These are phyloP conservation scores for Wakefieldia striispora DNA, from an alignment of 768 basidiomycete species.

Conservation along the genomic window DNA sequence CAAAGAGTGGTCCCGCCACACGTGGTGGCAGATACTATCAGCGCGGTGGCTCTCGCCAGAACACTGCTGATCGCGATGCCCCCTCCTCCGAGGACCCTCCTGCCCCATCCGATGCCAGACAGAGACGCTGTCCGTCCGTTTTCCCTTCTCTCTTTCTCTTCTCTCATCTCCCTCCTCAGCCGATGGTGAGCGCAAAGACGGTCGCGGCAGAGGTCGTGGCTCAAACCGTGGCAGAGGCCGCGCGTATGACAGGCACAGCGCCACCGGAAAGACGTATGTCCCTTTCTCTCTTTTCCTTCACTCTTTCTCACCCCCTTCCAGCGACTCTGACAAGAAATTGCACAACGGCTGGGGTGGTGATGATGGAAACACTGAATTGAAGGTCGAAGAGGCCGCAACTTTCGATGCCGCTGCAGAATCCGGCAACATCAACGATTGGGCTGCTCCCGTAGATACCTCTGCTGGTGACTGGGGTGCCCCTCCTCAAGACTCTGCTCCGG, in stretches of 20 bases:
- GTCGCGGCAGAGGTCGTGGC: constrained; percentile 44
- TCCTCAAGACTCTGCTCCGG: constrained; percentile 28
- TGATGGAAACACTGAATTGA: constrained; percentile 80
- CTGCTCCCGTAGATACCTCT: constrained; percentile 11
- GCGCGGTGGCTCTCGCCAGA: constrained; percentile 54
- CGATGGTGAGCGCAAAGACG: constrained; percentile 46
- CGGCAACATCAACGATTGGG: constrained; percentile 37
- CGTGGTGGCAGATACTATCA: constrained; percentile 70
- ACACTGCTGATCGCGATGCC: constrained; percentile 38
- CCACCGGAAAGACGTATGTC: constrained; percentile 78
- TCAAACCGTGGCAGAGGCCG: constrained; percentile 61
- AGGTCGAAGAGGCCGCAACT: constrained; percentile 72
- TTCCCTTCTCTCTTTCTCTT: not conserved
- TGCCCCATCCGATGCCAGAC: constrained; percentile 30
- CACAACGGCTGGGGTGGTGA: constrained; percentile 96
- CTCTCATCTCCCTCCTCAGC: constrained; percentile 20
- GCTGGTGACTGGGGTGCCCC: constrained; percentile 32
- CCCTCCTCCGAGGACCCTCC: constrained; percentile 38
- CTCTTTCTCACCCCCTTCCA: constrained; percentile 30
- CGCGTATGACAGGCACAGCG: constrained; percentile 82
- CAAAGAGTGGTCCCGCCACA: constrained; percentile 55
- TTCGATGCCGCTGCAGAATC: constrained; percentile 64
- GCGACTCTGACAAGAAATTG: constrained; percentile 94
- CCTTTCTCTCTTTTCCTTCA: not conserved
- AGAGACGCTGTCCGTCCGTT: constrained; percentile 30